phyloP scores from a whole-genome alignment of 106 monocot genomes.

The Dendrobium officinale region DNA sequence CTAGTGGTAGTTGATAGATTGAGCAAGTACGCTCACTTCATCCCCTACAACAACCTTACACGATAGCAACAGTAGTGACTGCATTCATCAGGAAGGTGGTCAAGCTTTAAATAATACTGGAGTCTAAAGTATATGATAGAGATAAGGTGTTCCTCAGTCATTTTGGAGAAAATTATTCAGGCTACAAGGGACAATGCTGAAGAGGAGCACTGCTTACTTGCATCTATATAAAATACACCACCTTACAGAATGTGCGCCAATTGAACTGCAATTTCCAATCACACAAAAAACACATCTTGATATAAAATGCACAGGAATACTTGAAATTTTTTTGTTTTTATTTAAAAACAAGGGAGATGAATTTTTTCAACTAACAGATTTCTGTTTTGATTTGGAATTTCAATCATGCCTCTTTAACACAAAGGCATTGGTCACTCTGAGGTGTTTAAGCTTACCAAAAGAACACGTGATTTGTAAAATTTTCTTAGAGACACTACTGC shows the following conservation, averaged over 20 bases:
- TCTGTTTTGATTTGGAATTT: background rate
- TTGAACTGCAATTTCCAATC: background rate
- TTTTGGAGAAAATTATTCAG: too few relatives aligned
- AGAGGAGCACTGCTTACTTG: background rate
- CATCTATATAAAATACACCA: background rate
- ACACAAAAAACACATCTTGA: background rate
- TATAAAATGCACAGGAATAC: background rate
- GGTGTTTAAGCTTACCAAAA: background rate
- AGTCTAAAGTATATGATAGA: too few relatives aligned
- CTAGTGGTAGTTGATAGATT: too few relatives aligned
- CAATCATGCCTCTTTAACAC: background rate
- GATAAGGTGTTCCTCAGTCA: too few relatives aligned
- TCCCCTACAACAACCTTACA: too few relatives aligned
- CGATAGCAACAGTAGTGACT: too few relatives aligned
- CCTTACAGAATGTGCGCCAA: background rate
- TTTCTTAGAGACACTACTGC: background rate
- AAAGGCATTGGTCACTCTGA: background rate
- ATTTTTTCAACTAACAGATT: background rate
- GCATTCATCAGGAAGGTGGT: too few relatives aligned
- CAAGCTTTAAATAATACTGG: too few relatives aligned
- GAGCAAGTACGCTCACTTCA: too few relatives aligned
- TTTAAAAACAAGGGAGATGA: background rate
- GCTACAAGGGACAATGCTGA: too few relatives aligned
- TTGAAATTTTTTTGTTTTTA: background rate
- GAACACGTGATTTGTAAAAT: background rate